Conservation (phyloP, 1,284 basidiomycete species). For the Uromyces viciae-fabae region DNA sequence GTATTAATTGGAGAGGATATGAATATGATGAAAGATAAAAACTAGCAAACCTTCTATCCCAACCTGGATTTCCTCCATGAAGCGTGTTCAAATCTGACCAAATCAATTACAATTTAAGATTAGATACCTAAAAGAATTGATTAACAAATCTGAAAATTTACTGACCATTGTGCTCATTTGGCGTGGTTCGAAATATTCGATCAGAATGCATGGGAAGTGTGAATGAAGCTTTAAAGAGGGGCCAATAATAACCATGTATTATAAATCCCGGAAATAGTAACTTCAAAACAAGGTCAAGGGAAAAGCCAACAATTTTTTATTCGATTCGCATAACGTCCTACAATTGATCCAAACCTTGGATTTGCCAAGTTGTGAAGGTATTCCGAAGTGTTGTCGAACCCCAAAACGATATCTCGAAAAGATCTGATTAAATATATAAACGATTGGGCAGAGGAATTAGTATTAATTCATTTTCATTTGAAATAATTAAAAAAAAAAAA, state of each 20-base stretch:
- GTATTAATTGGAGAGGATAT: not conserved
- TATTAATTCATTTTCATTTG: too few relatives aligned
- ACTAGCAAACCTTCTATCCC: conserved; percentile 34
- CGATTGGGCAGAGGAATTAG: too few relatives aligned
- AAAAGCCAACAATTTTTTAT: conserved; percentile 40
- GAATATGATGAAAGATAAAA: not conserved
- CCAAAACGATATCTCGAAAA: conserved; percentile 46
- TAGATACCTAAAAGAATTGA: not conserved
- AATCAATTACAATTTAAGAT: not conserved
- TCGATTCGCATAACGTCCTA: conserved; percentile 49
- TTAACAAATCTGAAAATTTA: not conserved
- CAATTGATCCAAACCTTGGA: conserved; percentile 50
- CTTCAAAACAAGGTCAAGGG: conserved; percentile 48
- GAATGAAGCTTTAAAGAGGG: conserved; percentile 46
- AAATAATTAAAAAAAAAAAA: not conserved
- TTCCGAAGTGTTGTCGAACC: conserved; percentile 53
- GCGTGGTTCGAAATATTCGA: conserved; percentile 38
- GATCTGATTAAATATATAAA: not conserved
- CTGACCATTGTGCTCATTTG: conserved; percentile 46
- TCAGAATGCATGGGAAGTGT: conserved; percentile 16
- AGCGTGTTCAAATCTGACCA: conserved; percentile 26
- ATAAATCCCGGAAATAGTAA: conserved; percentile 47
- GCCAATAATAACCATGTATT: too few relatives aligned
- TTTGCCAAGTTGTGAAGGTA: conserved; percentile 51
- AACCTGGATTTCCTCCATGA: conserved; percentile 40